Percentiles rank a stretch among this genome's conserved stretches.
Evolutionary conservation across 768 basidiomycete genomes (phyloP).

Genomic region (Boletus reticuloceps): DNA sequence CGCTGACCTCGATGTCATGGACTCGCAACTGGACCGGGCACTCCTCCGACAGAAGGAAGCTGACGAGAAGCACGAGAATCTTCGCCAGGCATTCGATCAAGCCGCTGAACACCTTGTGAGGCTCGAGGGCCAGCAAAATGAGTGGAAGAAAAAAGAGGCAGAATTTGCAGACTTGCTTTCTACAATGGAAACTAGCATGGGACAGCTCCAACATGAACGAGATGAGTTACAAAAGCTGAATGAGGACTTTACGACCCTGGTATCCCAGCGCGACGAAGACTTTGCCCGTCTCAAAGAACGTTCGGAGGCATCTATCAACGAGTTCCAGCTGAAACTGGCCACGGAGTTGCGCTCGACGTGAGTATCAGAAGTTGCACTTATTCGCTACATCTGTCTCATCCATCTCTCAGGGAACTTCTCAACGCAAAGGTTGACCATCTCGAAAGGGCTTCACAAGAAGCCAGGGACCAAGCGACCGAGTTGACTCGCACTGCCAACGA

Average conservation of each 20-base stretch:
- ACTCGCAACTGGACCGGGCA: constrained; percentile 81
- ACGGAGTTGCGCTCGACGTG: constrained; percentile 64
- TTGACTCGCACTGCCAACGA: constrained; percentile 75
- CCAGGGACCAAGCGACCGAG: constrained; percentile 76
- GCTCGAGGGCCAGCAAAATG: constrained; percentile 73
- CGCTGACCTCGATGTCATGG: constrained; percentile 77
- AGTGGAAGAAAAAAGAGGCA: constrained; percentile 61
- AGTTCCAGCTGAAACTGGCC: constrained; percentile 71
- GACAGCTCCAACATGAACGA: constrained; percentile 53
- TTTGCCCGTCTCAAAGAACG: constrained; percentile 70
- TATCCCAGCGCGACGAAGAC: constrained; percentile 79
- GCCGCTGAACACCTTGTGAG: constrained; percentile 84
- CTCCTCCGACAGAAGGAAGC: constrained; percentile 74
- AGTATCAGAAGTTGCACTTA: constrained; percentile 21
- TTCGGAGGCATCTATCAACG: constrained; percentile 58
- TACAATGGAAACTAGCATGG: constrained; percentile 57
- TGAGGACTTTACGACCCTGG: constrained; percentile 68
- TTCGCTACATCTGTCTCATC: background rate
- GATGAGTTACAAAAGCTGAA: constrained; percentile 62
- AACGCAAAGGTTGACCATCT: constrained; percentile 58
- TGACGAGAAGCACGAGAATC: constrained; percentile 72
- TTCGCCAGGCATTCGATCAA: constrained; percentile 73
- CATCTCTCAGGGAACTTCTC: constrained; percentile 52
- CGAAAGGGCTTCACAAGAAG: constrained; percentile 66
- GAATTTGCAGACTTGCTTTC: constrained; percentile 59